Percentiles rank a stretch among this genome's conserved stretches.
These are phyloP conservation scores for Echeveria elegans DNA, from an alignment of 164 flowering plant genomes.

Conservation along the genomic window DNA sequence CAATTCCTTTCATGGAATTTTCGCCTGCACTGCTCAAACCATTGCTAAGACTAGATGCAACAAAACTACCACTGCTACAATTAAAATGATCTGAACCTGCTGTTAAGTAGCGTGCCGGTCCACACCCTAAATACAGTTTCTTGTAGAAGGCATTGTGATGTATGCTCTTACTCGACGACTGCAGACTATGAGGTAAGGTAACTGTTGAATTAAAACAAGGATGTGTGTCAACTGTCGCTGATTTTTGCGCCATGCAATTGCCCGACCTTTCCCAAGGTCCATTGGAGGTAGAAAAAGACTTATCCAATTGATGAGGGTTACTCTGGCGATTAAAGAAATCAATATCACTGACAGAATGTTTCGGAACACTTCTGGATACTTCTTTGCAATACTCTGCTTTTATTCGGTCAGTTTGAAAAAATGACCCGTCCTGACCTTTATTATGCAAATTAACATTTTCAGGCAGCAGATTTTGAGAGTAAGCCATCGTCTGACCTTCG, in stretches of 20 bases:
- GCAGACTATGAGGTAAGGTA: conserved; percentile 20
- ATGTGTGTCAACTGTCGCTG: neutral
- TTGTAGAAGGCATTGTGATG: conserved; percentile 30
- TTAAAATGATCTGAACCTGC: neutral
- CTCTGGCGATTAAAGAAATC: neutral
- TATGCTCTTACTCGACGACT: conserved; percentile 22
- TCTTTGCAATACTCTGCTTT: conserved; percentile 24
- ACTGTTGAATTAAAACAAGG: conserved; percentile 21
- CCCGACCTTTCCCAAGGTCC: conserved; percentile 24
- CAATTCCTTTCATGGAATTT: conserved; percentile 1
- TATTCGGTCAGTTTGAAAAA: conserved; percentile 18
- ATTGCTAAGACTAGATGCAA: neutral
- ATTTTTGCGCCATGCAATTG: conserved; percentile 21
- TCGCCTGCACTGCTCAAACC: too few species aligned
- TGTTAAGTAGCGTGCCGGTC: neutral
- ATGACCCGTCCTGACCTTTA: conserved; percentile 19
- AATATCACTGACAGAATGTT: conserved; percentile 17
- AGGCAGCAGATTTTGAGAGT: conserved; percentile 18
- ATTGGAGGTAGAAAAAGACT: too few species aligned
- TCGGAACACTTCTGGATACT: conserved; percentile 10
- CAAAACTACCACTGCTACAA: neutral
- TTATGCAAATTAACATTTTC: conserved; percentile 21
- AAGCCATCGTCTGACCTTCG: conserved; percentile 18
- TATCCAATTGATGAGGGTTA: neutral
- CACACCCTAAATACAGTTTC: conserved; percentile 19